Evolutionary conservation across 2,329 filamentous ascomycete genomes (phyloP), one percentile per base, ranked within the genome.

Genomic region (Fusarium sp.): DNA sequence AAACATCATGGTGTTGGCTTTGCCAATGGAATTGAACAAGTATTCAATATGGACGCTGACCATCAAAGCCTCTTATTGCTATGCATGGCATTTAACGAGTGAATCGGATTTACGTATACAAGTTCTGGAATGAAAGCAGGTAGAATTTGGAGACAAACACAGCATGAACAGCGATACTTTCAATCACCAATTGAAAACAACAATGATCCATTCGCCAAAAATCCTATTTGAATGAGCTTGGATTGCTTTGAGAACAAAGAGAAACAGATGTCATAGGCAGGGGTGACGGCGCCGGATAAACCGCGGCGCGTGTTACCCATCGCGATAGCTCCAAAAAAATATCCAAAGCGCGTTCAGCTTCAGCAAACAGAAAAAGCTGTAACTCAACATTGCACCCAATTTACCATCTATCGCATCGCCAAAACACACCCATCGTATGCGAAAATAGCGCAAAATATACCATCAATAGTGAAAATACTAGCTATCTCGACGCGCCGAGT

Each of bases 321-420:
- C 72, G 69, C 69, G 74, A 75, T 75, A 75, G 74, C 70, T 75
- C 74, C 71, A 70, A 73, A 75, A 75, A 73, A 76, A 74, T 73
- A 70, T 70, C 61, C 70, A 53, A 69, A 62, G 61, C 74, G 74
- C 74, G 74, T 75, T 59, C 54, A 65, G 43, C 42, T 57, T 41
- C 26, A 66, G 46, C 64, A 64, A 58, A 70, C 49, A 61, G 57
- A 46, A 61, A 55, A 46, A 73, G 58, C 61, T 63, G 53, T 57
- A 67, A 65, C 52, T 50, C 49, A 59, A 56, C 63, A 62, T 50
- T 45, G 31, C 44, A 70, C 59, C 55, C 48, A 65, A 59, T 50
- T 50, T 57, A 42, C 56, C 55, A 56, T 54, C 48, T 30, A 30
- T 60, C 55, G 49, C 59, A 66, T 70, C 66, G 39, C 53, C 52